Evolutionary conservation across 2,329 filamentous ascomycete species (phyloP).

Genomic region (Fusarium sp.): DNA sequence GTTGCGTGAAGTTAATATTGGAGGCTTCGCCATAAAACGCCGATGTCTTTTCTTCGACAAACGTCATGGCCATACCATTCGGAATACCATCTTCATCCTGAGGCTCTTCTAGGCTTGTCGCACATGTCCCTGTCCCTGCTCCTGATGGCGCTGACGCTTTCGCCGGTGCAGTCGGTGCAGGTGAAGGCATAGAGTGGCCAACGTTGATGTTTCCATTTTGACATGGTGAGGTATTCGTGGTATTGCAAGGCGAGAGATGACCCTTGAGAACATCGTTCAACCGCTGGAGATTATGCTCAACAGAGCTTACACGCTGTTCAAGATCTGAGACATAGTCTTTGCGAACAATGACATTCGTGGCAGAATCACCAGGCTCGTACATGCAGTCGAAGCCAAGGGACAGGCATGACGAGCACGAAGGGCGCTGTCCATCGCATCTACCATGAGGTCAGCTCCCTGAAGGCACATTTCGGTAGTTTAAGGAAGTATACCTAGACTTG

Average conservation of each 20-base stretch:
- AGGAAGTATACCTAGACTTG: not conserved
- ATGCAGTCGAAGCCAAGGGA: not conserved
- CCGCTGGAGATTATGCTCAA: not conserved
- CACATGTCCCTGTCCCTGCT: not conserved
- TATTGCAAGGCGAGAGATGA: not conserved
- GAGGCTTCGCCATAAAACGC: not conserved
- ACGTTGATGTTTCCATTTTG: not conserved
- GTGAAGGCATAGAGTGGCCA: not conserved
- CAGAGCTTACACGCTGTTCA: not conserved
- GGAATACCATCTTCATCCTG: not conserved
- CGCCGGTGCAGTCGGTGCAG: not conserved
- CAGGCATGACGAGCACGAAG: not conserved
- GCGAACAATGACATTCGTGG: not conserved
- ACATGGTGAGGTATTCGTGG: not conserved
- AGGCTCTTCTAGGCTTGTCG: not conserved
- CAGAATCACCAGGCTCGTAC: not conserved
- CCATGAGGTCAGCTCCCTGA: not conserved
- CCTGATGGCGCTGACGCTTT: not conserved
- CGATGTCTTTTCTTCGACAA: not conserved
- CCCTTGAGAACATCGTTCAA: not conserved
- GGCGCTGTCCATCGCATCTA: not conserved
- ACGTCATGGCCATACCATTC: not conserved
- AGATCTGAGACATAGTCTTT: not conserved
- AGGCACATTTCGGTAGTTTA: not conserved
- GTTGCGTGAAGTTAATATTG: not conserved